phyloP scores from a whole-genome alignment of 2,329 filamentous ascomycete species.

The Botrytis pseudocinerea region DNA sequence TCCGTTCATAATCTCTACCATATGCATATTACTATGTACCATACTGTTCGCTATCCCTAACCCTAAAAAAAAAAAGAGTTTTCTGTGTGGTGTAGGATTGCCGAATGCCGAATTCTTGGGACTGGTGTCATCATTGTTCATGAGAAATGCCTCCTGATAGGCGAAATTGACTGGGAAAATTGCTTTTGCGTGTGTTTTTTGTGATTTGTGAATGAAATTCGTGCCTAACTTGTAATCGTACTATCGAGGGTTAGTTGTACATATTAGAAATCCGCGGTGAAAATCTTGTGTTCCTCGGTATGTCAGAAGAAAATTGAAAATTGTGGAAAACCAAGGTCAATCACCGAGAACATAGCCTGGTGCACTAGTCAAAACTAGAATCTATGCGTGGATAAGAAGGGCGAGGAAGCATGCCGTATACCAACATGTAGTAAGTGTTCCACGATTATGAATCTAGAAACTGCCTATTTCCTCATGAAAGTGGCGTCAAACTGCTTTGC shows the following conservation, averaged over 20 bases:
- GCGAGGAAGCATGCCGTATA: not conserved
- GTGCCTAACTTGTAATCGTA: not conserved
- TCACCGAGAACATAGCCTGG: rapidly evolving
- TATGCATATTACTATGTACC: not conserved
- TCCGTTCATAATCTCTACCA: not conserved
- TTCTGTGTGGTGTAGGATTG: not conserved
- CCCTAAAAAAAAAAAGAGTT: no score
- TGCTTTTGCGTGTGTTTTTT: not conserved
- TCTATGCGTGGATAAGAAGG: rapidly evolving
- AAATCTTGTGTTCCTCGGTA: not conserved
- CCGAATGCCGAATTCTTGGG: not conserved
- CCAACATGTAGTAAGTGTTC: not conserved
- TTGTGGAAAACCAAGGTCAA: not conserved
- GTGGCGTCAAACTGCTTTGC: slow-evolving; percentile 4
- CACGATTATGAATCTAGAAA: rapidly evolving
- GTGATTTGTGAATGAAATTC: not conserved
- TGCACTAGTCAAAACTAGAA: not conserved
- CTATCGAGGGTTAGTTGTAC: not conserved
- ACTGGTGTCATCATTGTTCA: not conserved
- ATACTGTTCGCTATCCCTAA: not conserved
- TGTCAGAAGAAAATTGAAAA: not conserved
- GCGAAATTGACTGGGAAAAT: not conserved
- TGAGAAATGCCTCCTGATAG: not conserved
- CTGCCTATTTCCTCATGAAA: not conserved
- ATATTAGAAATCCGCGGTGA: not conserved